Evolutionary conservation across 202 grass and related monocot species (phyloP).

Genomic region (Cymbopogon flexuosus): DNA sequence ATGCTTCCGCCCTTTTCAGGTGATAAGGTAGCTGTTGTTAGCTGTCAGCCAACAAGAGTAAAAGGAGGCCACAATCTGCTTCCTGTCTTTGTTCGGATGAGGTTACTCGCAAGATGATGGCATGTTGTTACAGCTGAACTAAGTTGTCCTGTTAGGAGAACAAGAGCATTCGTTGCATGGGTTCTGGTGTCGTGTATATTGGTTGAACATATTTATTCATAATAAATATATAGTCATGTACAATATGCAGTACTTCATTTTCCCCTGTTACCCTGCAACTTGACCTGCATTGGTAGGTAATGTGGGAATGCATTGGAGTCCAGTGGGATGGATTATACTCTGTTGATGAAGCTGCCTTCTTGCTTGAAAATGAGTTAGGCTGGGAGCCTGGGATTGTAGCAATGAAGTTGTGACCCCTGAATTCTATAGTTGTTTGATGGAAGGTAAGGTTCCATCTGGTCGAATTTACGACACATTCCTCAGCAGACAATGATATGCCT

Average conservation of each 20-base stretch:
- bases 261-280: background rate
- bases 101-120: slow-evolving; percentile 5
- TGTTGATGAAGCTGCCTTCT: background rate
- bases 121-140: slow-evolving; percentile 28
- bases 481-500: background rate
- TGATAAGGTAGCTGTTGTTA: slow-evolving; percentile 22
- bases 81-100: slow-evolving; percentile 1
- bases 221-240: slow-evolving; percentile 36
- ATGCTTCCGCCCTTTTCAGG: slow-evolving; percentile 26
- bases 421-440: slow-evolving; percentile 16
- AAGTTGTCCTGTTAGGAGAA: slow-evolving; percentile 30
- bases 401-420: background rate
- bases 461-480: background rate
- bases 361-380: background rate
- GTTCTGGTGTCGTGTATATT: slow-evolving; percentile 42
- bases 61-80: slow-evolving; percentile 26
- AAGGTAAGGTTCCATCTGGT: background rate
- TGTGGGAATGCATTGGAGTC: background rate
- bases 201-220: slow-evolving; percentile 18
- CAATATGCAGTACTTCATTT: background rate
- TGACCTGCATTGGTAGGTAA: slow-evolving; percentile 11
- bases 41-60: slow-evolving; percentile 29
- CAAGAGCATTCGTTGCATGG: slow-evolving; percentile 8
- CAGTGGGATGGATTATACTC: background rate
- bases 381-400: background rate